phyloP scores from a whole-genome alignment of 495 filamentous ascomycete genomes.

The Tuber microsphaerosporum region DNA sequence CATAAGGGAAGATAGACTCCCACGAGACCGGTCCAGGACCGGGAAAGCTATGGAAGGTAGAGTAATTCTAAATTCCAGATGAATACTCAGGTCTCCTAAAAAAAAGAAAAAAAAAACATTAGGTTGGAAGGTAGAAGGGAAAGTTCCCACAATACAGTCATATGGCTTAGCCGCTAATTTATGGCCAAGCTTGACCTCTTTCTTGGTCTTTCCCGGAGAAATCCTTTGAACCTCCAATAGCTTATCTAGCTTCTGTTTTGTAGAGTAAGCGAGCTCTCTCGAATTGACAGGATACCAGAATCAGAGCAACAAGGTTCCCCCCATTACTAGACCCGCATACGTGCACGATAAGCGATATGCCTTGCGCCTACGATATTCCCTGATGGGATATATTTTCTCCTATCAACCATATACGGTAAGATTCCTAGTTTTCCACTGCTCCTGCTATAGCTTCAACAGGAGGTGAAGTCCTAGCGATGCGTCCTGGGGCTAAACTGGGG shows the following conservation, averaged over 20 bases:
- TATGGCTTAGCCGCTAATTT: not conserved
- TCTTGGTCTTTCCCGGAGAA: not conserved
- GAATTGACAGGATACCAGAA: not conserved
- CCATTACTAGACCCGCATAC: not conserved
- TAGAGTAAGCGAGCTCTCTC: not conserved
- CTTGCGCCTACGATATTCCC: not conserved
- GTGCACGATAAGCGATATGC: not conserved
- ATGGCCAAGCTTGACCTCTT: not conserved
- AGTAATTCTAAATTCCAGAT: not conserved
- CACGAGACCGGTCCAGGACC: not conserved
- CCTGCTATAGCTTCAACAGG: not conserved
- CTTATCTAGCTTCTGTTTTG: not conserved
- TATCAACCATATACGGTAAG: not conserved
- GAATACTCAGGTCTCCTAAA: not conserved
- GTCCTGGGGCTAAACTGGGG: not conserved
- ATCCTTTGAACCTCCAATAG: not conserved
- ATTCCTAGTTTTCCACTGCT: not conserved
- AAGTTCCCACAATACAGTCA: not conserved
- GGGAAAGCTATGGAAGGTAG: not conserved
- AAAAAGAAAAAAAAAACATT: not conserved
- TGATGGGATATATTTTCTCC: not conserved
- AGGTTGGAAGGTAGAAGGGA: not conserved
- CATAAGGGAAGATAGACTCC: not conserved
- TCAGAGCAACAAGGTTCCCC: not conserved
- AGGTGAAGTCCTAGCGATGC: not conserved